Evolutionary conservation across 768 basidiomycete species (phyloP).

Genomic region (Mycena belliarum): DNA sequence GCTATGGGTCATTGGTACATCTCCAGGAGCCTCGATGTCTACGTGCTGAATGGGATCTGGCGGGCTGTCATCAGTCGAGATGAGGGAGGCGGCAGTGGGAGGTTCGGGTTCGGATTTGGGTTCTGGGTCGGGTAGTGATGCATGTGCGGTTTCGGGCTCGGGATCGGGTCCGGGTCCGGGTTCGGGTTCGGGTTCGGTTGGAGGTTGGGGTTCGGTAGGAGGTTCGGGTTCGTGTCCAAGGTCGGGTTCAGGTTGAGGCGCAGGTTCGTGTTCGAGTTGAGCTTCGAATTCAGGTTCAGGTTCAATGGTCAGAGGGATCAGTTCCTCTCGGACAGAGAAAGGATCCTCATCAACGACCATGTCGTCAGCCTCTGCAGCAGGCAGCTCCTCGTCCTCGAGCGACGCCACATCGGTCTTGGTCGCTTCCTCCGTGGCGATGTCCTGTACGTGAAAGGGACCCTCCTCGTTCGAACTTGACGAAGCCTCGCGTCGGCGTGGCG

Average conservation of each 20-base stretch:
- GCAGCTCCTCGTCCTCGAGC: constrained; percentile 12
- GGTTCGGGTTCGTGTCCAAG: too few relatives aligned
- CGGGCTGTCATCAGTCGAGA: neutral
- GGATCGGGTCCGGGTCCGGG: neutral
- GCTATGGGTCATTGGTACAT: constrained; percentile 16
- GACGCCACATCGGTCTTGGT: constrained; percentile 16
- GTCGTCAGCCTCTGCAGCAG: constrained; percentile 9
- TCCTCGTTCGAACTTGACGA: constrained; percentile 7
- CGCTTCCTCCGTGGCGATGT: constrained; percentile 21
- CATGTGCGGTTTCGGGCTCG: too few relatives aligned
- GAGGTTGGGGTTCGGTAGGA: too few relatives aligned
- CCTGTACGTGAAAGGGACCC: constrained; percentile 11
- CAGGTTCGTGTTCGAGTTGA: too few relatives aligned
- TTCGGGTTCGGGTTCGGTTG: neutral
- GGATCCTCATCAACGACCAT: constrained; percentile 21
- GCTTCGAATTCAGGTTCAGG: neutral
- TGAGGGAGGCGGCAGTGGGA: neutral
- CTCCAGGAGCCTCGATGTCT: neutral
- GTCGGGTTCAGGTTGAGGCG: neutral
- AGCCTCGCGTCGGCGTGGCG: constrained; percentile 8
- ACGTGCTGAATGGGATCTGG: neutral
- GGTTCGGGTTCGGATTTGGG: constrained; percentile 3
- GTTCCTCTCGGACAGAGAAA: constrained; percentile 19
- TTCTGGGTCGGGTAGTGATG: too few relatives aligned
- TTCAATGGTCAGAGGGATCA: constrained; percentile 15